Conservation (phyloP, 2,329 filamentous ascomycete species). For the Fusarium burgessii region DNA sequence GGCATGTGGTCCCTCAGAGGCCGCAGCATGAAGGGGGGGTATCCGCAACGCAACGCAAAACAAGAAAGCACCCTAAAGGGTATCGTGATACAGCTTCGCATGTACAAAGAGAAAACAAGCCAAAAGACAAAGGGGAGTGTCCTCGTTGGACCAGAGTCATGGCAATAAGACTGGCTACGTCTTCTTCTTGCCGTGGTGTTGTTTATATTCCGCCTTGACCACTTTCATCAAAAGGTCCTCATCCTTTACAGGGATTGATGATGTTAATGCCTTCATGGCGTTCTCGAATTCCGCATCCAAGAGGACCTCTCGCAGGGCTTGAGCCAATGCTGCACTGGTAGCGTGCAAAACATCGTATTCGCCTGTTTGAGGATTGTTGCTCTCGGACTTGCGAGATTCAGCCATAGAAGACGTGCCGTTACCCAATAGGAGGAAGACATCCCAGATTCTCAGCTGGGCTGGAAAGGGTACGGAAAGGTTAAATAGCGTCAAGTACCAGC, state of each 20-base stretch:
- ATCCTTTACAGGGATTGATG: conserved; percentile 93
- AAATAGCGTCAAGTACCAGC: conserved; percentile 98
- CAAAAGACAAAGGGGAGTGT: conserved; percentile 41
- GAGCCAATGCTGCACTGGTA: conserved; percentile 87
- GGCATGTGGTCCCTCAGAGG: conserved; percentile 44
- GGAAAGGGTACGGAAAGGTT: conserved; percentile 96
- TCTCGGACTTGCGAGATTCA: conserved; percentile 34
- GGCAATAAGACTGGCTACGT: conserved; percentile 50
- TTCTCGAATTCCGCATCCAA: conserved; percentile 97
- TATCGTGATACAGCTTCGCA: conserved; percentile 43
- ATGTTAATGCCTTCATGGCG: conserved; percentile 95
- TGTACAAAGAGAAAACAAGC: conserved; percentile 37
- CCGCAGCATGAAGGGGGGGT: conserved; percentile 42
- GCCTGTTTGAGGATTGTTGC: conserved; percentile 38
- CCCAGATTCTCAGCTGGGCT: conserved; percentile 95
- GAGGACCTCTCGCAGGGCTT: conserved; percentile 88
- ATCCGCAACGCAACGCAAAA: conserved; percentile 41
- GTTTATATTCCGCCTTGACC: conserved; percentile 87
- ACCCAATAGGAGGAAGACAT: conserved; percentile 95
- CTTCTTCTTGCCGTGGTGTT: conserved; percentile 63
- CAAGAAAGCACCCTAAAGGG: conserved; percentile 31
- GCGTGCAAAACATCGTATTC: conserved; percentile 92
- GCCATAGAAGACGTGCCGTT: conserved; percentile 26
- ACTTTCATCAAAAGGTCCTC: conserved; percentile 94
- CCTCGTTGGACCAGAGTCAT: conserved; percentile 33